Evolutionary conservation across 1,284 basidiomycete species (phyloP).

Genomic region (Coniferiporia sulphurascens): DNA sequence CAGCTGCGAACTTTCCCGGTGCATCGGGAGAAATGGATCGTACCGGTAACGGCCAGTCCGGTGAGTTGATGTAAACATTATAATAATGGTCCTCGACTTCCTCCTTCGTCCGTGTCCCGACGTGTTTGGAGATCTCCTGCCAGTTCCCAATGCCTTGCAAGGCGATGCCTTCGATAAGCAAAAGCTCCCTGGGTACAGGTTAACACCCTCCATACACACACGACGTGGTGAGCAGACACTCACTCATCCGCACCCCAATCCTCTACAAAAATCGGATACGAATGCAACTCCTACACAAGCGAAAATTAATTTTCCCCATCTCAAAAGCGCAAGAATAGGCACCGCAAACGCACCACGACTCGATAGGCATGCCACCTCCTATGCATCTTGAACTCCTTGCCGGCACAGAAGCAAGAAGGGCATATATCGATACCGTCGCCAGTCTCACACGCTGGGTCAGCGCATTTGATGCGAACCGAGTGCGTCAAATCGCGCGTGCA

Average conservation of each 20-base stretch:
- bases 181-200: constrained; percentile 62
- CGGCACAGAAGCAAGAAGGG: constrained; percentile 86
- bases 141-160: constrained; percentile 94
- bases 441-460: constrained; percentile 68
- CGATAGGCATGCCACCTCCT: constrained; percentile 90
- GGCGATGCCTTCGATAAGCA: constrained; percentile 87
- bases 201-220: constrained; percentile 5
- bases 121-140: constrained; percentile 94
- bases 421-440: constrained; percentile 85
- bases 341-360: constrained; percentile 73
- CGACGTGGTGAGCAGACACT: constrained; percentile 28
- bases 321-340: constrained; percentile 12
- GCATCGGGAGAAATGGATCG: constrained; percentile 24
- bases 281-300: constrained; percentile 77
- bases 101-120: constrained; percentile 92
- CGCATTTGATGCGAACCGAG: constrained; percentile 90
- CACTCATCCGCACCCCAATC: constrained; percentile 99
- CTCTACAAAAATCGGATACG: constrained; percentile 91
- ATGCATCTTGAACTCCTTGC: constrained; percentile 86
- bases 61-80: constrained; percentile 75
- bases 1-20: constrained; percentile 7
- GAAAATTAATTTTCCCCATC: not conserved
- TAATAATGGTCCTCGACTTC: constrained; percentile 93
- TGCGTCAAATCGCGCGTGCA: constrained; percentile 78
- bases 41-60: constrained; percentile 77